Conservation (phyloP, 2,329 filamentous ascomycete genomes). For the Hymenoscyphus fructigenus region DNA sequence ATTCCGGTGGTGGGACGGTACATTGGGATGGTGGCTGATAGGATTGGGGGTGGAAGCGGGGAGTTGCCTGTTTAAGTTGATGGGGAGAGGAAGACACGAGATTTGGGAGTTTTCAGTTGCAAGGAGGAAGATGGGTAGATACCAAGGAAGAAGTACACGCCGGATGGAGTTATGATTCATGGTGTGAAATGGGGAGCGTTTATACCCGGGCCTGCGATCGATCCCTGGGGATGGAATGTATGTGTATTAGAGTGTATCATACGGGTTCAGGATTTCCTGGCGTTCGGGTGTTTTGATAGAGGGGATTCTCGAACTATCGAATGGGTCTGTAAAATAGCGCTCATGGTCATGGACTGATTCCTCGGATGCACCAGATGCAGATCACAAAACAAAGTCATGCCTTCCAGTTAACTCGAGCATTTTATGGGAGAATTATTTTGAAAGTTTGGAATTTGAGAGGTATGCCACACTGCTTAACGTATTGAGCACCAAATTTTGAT, state of each 20-base stretch:
- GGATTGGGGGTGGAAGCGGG: slow-evolving; percentile 68
- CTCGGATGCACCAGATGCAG: background rate
- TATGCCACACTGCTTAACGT: background rate
- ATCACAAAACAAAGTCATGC: background rate
- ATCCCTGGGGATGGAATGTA: background rate
- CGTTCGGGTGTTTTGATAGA: slow-evolving; percentile 19
- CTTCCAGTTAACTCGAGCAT: too few relatives aligned
- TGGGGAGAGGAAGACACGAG: background rate
- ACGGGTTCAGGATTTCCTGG: slow-evolving; percentile 16
- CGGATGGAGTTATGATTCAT: background rate
- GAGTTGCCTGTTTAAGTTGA: slow-evolving; percentile 70
- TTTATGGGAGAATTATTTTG: background rate
- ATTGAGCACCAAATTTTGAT: background rate
- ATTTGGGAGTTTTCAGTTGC: background rate
- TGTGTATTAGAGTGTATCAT: slow-evolving; percentile 13
- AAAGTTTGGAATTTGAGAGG: background rate
- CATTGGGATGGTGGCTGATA: slow-evolving; percentile 72
- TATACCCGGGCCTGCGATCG: background rate
- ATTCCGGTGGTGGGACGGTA: slow-evolving; percentile 85
- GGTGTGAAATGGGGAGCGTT: background rate
- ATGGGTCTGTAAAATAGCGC: background rate
- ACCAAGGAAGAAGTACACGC: background rate
- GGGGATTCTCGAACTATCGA: background rate
- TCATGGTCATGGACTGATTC: background rate
- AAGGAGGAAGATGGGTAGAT: background rate